phyloP scores from a whole-genome alignment of 129 eudicot species.

The Kitagawia praeruptora region DNA sequence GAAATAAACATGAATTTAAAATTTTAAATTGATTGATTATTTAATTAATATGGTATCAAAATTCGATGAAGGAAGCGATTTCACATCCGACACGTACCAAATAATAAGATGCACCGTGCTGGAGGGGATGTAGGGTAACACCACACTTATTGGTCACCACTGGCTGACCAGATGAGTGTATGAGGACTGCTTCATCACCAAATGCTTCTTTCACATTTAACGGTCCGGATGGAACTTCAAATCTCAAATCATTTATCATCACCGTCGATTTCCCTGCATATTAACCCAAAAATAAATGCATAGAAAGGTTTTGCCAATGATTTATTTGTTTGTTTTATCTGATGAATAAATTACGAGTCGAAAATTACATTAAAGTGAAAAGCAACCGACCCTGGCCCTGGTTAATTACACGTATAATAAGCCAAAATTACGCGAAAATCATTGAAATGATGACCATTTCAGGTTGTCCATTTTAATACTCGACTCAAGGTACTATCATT shows the following conservation, averaged over 20 bases:
- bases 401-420: background rate
- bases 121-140: constrained; percentile 66
- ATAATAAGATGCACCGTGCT: constrained; percentile 65
- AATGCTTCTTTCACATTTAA: constrained; percentile 65
- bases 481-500: background rate
- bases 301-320: too few species aligned
- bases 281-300: constrained; percentile 27
- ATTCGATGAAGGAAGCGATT: too few species aligned
- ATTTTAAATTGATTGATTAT: too few species aligned
- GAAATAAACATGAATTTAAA: too few species aligned
- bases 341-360: too few species aligned
- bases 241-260: constrained; percentile 66
- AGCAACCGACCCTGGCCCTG: too few species aligned
- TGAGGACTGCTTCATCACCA: constrained; percentile 59
- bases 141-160: constrained; percentile 81
- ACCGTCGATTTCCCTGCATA: constrained; percentile 39
- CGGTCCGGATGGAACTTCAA: constrained; percentile 61
- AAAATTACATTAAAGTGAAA: too few species aligned
- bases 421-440: background rate
- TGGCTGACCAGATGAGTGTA: constrained; percentile 58
- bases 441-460: background rate
- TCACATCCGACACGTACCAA: constrained; percentile 3
- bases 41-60: too few species aligned
- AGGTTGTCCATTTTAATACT: background rate
- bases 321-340: too few species aligned